phyloP scores from a whole-genome alignment of 208 protist genomes.

The Lotmaria passim region DNA sequence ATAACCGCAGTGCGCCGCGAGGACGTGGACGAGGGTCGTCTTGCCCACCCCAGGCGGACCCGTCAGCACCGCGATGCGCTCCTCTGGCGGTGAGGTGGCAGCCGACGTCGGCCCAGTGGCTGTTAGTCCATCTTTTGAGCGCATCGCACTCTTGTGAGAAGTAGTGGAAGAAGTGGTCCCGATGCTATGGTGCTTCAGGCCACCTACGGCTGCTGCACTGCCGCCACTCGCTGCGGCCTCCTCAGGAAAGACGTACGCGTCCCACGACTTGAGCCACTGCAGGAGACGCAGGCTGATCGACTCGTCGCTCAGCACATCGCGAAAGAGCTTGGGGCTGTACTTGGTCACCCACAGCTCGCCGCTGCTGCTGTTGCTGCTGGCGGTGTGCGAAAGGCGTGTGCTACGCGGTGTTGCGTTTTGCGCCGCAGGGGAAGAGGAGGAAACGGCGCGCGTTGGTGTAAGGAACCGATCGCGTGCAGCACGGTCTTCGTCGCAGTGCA shows the following conservation, averaged over 20 bases:
- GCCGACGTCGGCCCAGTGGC: too few species aligned
- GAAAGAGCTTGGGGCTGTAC: constrained; percentile 73
- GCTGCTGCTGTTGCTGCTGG: too few species aligned
- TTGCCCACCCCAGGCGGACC: constrained; percentile 96
- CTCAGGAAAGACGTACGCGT: constrained; percentile 68
- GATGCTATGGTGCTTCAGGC: neutral
- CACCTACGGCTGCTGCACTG: neutral
- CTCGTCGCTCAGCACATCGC: constrained; percentile 87
- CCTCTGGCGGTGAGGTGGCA: constrained; percentile 44
- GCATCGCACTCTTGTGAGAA: neutral
- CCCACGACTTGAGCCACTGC: constrained; percentile 87
- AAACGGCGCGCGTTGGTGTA: neutral
- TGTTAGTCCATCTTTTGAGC: too few species aligned
- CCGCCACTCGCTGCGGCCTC: neutral
- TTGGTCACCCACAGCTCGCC: constrained; percentile 75
- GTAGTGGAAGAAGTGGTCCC: neutral
- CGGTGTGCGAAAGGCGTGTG: too few species aligned
- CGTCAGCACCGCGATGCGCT: constrained; percentile 80
- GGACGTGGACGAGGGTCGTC: constrained; percentile 95
- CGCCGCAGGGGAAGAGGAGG: neutral
- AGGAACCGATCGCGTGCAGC: neutral
- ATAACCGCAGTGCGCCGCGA: constrained; percentile 94
- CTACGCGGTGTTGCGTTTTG: neutral
- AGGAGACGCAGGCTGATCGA: constrained; percentile 74
- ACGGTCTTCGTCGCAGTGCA: neutral